phyloP scores from a whole-genome alignment of 495 filamentous ascomycete genomes.

The Aspergillus steynii region DNA sequence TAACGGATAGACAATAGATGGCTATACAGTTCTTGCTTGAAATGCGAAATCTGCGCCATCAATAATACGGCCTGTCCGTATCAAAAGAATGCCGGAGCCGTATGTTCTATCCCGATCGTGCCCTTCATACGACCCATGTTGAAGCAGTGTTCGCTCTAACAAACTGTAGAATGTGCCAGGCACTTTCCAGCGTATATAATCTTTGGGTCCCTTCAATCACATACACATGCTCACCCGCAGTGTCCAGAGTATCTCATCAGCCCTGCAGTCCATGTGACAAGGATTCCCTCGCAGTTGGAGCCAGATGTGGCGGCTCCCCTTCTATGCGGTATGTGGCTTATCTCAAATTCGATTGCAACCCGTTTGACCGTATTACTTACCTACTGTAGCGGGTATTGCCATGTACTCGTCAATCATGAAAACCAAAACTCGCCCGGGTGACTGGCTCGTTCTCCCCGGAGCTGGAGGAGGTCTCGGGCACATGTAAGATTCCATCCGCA shows the following conservation, averaged over 20 bases:
- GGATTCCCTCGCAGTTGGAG: conserved; percentile 33
- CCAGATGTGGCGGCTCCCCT: conserved; percentile 41
- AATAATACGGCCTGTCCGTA: conserved; percentile 46
- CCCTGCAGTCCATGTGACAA: conserved; percentile 42
- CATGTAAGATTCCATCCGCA: conserved; percentile 27
- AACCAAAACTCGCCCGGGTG: conserved; percentile 38
- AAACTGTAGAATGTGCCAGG: conserved; percentile 41
- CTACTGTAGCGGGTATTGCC: conserved; percentile 37
- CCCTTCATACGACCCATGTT: neutral
- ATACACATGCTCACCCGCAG: conserved; percentile 3
- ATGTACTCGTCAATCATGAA: conserved; percentile 52
- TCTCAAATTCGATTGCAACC: neutral
- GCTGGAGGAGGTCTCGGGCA: conserved; percentile 48
- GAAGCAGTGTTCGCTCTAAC: conserved; percentile 1
- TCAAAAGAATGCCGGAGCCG: conserved; percentile 47
- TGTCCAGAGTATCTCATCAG: conserved; percentile 40
- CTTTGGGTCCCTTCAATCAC: neutral
- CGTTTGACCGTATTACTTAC: neutral
- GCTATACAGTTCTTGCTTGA: conserved; percentile 46
- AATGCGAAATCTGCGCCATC: conserved; percentile 48
- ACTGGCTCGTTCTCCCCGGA: conserved; percentile 44
- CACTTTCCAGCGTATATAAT: conserved; percentile 43
- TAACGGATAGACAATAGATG: conserved; percentile 27
- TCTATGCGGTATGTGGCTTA: conserved; percentile 35
- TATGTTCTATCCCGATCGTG: conserved; percentile 20